Percentiles rank a stretch among this genome's conserved stretches.
Conservation (phyloP, 1,139 yeast species). For the Diutina siamensis region DNA sequence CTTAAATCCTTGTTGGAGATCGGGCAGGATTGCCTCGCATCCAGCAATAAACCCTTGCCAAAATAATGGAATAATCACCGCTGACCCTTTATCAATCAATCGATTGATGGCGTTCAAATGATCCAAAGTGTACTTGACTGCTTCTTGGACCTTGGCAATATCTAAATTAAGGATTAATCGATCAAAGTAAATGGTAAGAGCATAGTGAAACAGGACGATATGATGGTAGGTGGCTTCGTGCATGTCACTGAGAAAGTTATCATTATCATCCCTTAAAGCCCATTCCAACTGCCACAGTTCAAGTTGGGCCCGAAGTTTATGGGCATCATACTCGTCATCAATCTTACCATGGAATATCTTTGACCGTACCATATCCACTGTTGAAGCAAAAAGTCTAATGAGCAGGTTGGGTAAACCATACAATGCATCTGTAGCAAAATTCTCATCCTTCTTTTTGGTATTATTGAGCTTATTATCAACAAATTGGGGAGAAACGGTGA, state of each 20-base stretch:
- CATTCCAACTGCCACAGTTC: conserved; percentile 60
- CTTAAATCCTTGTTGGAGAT: conserved; percentile 55
- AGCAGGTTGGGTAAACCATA: conserved; percentile 81
- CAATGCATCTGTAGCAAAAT: conserved; percentile 68
- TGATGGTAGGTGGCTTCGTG: conserved; percentile 78
- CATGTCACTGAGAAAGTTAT: conserved; percentile 36
- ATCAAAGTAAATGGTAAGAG: conserved; percentile 63
- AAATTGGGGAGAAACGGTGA: conserved; percentile 24
- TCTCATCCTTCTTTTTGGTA: conserved; percentile 37
- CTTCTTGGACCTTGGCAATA: conserved; percentile 42
- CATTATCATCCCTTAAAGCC: conserved; percentile 26
- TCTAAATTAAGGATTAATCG: conserved; percentile 49
- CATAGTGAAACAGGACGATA: conserved; percentile 68
- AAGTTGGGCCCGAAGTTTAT: conserved; percentile 30
- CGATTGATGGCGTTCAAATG: conserved; percentile 56
- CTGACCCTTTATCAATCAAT: conserved; percentile 42
- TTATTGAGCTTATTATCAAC: conserved; percentile 33
- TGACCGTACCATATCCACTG: conserved; percentile 52
- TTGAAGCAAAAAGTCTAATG: conserved; percentile 58
- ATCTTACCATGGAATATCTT: conserved; percentile 39
- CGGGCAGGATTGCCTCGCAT: conserved; percentile 56
- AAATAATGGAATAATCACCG: conserved; percentile 61
- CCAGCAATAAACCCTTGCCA: conserved; percentile 93
- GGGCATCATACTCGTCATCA: conserved; percentile 7
- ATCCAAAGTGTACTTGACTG: conserved; percentile 48